These are phyloP conservation scores for Termitomyces sp. DNA, from an alignment of 768 basidiomycete species.

Conservation along the genomic window DNA sequence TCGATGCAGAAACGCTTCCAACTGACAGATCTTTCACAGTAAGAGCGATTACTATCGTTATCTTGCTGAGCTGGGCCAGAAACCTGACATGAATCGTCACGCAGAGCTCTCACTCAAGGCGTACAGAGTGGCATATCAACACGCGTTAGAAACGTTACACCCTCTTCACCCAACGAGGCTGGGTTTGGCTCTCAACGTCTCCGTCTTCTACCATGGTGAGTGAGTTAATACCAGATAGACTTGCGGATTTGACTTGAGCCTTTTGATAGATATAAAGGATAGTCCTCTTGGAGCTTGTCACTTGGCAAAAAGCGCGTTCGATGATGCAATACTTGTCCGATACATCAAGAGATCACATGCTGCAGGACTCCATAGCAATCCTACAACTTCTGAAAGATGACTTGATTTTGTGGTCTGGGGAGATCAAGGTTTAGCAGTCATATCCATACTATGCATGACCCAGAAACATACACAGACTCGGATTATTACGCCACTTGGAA, in stretches of 20 bases:
- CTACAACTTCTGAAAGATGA: conserved; percentile 81
- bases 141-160: conserved; percentile 68
- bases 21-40: conserved; percentile 13
- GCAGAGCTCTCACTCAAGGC: conserved; percentile 76
- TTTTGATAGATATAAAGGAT: conserved; percentile 57
- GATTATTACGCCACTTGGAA: too few relatives aligned
- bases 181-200: conserved; percentile 86
- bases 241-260: background rate
- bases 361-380: conserved; percentile 77
- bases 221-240: conserved; percentile 6
- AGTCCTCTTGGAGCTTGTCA: conserved; percentile 85
- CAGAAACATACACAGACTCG: conserved; percentile 1
- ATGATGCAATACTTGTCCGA: conserved; percentile 70
- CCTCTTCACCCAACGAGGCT: conserved; percentile 82
- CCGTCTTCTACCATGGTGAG: conserved; percentile 85
- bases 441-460: background rate
- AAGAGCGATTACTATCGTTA: conserved; percentile 87
- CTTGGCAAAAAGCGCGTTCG: conserved; percentile 88
- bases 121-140: conserved; percentile 83
- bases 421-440: conserved; percentile 41
- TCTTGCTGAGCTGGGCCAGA: conserved; percentile 78
- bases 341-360: conserved; percentile 27
- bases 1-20: too few relatives aligned
- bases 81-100: conserved; percentile 59
- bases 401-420: conserved; percentile 78